phyloP scores from a whole-genome alignment of 345 rosid species.

The Rhodamnia rubescens region DNA sequence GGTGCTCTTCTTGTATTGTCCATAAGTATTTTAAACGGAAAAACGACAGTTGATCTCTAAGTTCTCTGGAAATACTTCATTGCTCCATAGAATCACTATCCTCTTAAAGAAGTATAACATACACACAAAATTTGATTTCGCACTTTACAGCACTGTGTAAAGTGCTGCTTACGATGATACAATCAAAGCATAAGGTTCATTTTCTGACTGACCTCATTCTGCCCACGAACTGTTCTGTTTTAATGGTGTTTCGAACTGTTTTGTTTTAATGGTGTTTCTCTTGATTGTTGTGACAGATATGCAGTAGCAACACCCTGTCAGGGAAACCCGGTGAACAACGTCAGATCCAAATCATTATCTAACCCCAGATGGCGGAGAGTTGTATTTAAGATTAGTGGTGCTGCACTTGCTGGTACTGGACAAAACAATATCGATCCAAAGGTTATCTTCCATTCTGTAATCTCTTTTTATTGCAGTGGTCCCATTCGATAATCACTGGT shows the following conservation, averaged over 20 bases:
- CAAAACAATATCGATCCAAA: conserved; percentile 72
- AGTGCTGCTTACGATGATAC: background rate
- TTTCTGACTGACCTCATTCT: background rate
- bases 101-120: background rate
- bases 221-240: background rate
- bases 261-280: background rate
- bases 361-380: conserved; percentile 83
- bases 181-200: background rate
- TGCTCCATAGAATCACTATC: background rate
- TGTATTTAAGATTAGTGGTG: conserved; percentile 78
- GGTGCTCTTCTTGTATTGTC: background rate
- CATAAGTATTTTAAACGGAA: background rate
- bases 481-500: background rate
- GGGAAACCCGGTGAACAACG: conserved; percentile 26
- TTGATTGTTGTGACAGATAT: conserved; percentile 27
- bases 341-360: conserved; percentile 39
- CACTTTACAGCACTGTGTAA: background rate
- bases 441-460: conserved; percentile 19
- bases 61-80: background rate
- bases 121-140: background rate
- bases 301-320: conserved; percentile 27
- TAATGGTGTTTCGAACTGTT: background rate
- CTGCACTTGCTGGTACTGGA: conserved; percentile 66
- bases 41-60: background rate
- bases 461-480: background rate